Evolutionary conservation across 805 yeast genomes (phyloP).

Genomic region (Wickerhamiella brachini): DNA sequence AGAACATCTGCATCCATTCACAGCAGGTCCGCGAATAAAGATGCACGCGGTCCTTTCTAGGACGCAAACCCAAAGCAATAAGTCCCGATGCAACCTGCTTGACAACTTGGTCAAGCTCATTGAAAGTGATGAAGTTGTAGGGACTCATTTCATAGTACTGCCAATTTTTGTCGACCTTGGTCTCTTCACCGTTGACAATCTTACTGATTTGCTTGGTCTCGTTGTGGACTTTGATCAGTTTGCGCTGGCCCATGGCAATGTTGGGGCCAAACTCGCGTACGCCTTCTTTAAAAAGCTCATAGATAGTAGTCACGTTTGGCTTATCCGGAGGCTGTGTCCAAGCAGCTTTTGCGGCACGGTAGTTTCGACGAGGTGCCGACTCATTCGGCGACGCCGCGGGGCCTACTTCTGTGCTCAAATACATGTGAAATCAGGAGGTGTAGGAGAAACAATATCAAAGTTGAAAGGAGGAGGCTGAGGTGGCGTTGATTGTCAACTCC

Average conservation of each 20-base stretch:
- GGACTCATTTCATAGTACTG: slow-evolving; percentile 62
- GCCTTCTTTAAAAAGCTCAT: slow-evolving; percentile 53
- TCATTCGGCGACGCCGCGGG: slow-evolving; percentile 23
- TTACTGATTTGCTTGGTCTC: slow-evolving; percentile 67
- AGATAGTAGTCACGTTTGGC: slow-evolving; percentile 42
- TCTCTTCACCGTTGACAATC: slow-evolving; percentile 61
- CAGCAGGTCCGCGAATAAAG: slow-evolving; percentile 80
- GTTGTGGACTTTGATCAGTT: slow-evolving; percentile 53
- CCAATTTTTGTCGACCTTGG: slow-evolving; percentile 76
- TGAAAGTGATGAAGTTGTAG: slow-evolving; percentile 53
- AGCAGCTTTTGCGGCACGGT: slow-evolving; percentile 25
- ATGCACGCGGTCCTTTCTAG: slow-evolving; percentile 55
- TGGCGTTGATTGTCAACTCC: not conserved
- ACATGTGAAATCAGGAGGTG: not conserved
- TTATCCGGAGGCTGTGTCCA: slow-evolving; percentile 50
- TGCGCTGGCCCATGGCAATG: slow-evolving; percentile 66
- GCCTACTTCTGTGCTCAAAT: slow-evolving; percentile 22
- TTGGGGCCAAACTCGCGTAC: slow-evolving; percentile 40
- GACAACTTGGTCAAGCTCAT: slow-evolving; percentile 38
- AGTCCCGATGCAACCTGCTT: slow-evolving; percentile 62
- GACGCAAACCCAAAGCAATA: slow-evolving; percentile 53
- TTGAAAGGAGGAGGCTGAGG: not conserved
- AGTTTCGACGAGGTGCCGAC: slow-evolving; percentile 25
- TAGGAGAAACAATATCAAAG: not conserved
- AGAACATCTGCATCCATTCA: slow-evolving; percentile 78